phyloP scores from a whole-genome alignment of 2,329 filamentous ascomycete species.

The Gaeumannomyces sp. region DNA sequence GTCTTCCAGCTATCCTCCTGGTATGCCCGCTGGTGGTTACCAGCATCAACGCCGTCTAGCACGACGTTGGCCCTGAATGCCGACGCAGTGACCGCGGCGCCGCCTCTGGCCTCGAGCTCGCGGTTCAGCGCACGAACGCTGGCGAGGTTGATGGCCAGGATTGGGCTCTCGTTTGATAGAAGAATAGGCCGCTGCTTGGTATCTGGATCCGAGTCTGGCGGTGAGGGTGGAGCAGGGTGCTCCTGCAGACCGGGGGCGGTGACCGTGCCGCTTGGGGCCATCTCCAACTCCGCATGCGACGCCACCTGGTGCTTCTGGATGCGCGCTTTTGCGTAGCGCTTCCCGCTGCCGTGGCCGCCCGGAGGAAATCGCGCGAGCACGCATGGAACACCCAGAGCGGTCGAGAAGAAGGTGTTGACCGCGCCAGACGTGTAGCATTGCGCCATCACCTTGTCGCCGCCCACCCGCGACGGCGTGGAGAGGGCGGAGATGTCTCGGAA shows the following conservation, averaged over 20 bases:
- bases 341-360: conserved; percentile 46
- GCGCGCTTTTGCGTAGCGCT: conserved; percentile 66
- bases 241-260: conserved; percentile 22
- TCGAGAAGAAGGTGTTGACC: conserved; percentile 73
- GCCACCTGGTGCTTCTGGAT: conserved; percentile 51
- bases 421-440: conserved; percentile 60
- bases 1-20: conserved; percentile 72
- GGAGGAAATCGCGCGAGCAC: conserved; percentile 78
- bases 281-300: conserved; percentile 6
- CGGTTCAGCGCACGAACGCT: conserved; percentile 75
- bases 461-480: conserved; percentile 56
- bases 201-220: conserved; percentile 6
- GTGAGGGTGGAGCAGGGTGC: not conserved
- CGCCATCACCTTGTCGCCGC: conserved; percentile 70
- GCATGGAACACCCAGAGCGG: conserved; percentile 70
- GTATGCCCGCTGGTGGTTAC: conserved; percentile 43
- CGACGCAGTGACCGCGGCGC: conserved; percentile 60
- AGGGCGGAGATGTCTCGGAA: conserved; percentile 30
- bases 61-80: conserved; percentile 89
- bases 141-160: conserved; percentile 73
- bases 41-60: conserved; percentile 45
- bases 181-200: conserved; percentile 52
- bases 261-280: conserved; percentile 31
- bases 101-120: conserved; percentile 56
- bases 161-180: conserved; percentile 89